Conservation (phyloP, 2,329 filamentous ascomycete genomes). For the Talaromyces islandicus region DNA sequence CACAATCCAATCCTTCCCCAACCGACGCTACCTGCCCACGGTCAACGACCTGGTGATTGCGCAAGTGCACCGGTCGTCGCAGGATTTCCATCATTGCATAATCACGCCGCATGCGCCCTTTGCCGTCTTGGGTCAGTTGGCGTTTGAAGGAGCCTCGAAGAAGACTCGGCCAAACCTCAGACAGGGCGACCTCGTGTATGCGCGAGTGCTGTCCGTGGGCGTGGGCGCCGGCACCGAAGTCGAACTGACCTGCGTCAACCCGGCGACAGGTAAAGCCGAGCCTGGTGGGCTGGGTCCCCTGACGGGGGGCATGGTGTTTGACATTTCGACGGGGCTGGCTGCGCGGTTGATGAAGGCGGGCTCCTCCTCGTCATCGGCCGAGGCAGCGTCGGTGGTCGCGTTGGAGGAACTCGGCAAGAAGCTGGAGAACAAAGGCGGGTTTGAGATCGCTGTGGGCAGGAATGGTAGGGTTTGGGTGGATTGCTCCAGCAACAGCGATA, state of each 20-base stretch:
- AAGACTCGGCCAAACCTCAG: slow-evolving; percentile 80
- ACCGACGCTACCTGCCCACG: slow-evolving; percentile 66
- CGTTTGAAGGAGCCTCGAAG: slow-evolving; percentile 89
- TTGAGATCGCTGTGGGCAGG: slow-evolving; percentile 88
- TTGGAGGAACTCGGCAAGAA: slow-evolving; percentile 78
- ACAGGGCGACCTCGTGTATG: slow-evolving; percentile 77
- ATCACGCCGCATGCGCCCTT: slow-evolving; percentile 59
- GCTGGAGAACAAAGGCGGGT: slow-evolving; percentile 54
- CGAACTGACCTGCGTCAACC: slow-evolving; percentile 84
- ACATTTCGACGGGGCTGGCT: slow-evolving; percentile 75
- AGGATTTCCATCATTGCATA: slow-evolving; percentile 73
- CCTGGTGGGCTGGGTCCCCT: slow-evolving; percentile 81
- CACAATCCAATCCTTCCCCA: slow-evolving; percentile 29
- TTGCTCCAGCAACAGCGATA: slow-evolving; percentile 54
- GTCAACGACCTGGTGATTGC: slow-evolving; percentile 85
- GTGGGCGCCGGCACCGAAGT: slow-evolving; percentile 79
- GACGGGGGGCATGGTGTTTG: slow-evolving; percentile 78
- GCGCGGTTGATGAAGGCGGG: slow-evolving; percentile 57
- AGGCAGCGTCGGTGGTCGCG: slow-evolving; percentile 62
- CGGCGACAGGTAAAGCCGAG: slow-evolving; percentile 79
- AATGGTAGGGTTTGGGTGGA: slow-evolving; percentile 93
- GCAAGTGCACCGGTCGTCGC: slow-evolving; percentile 67
- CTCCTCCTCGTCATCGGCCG: slow-evolving; percentile 14
- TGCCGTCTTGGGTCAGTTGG: slow-evolving; percentile 73
- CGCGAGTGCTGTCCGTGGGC: slow-evolving; percentile 70